A percentile compares a stretch with the other conserved stretches of the same genome.
Evolutionary conservation across 164 flowering plant species (phyloP).

Genomic region (Echeveria elegans): DNA sequence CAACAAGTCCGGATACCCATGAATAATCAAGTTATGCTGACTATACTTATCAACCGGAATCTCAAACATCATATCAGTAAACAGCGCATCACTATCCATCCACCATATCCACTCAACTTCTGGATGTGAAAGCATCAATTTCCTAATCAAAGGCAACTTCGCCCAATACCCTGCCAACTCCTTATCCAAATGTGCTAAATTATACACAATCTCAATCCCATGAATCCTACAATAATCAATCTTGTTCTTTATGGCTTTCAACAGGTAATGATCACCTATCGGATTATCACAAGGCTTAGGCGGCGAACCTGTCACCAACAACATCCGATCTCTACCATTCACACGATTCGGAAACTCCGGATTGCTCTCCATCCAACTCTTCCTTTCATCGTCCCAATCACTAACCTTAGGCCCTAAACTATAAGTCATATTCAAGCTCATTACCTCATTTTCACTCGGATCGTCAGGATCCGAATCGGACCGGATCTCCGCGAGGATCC

Average conservation of each 20-base stretch:
- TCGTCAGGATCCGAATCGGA: conserved; percentile 54
- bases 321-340: conserved; percentile 14
- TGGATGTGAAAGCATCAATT: conserved; percentile 69
- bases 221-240: conserved; percentile 6
- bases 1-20: conserved; percentile 3
- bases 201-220: not conserved
- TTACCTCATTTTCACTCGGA: conserved; percentile 16
- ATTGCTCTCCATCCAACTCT: conserved; percentile 49
- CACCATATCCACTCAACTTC: conserved; percentile 42
- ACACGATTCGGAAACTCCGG: conserved; percentile 18
- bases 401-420: conserved; percentile 59
- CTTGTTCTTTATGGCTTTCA: not conserved
- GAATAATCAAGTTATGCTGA: conserved; percentile 42
- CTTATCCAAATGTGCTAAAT: conserved; percentile 26
- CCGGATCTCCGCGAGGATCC: conserved; percentile 70
- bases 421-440: conserved; percentile 43
- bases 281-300: conserved; percentile 5
- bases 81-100: conserved; percentile 97
- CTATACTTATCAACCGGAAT: conserved; percentile 59
- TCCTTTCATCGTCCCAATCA: conserved; percentile 55
- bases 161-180: conserved; percentile 95
- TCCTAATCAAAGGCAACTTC: conserved; percentile 67
- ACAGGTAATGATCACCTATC: conserved; percentile 2
- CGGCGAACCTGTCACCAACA: conserved; percentile 23
- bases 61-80: conserved; percentile 90